phyloP scores from a whole-genome alignment of 106 monocot genomes.

The Ottelia alismoides region DNA sequence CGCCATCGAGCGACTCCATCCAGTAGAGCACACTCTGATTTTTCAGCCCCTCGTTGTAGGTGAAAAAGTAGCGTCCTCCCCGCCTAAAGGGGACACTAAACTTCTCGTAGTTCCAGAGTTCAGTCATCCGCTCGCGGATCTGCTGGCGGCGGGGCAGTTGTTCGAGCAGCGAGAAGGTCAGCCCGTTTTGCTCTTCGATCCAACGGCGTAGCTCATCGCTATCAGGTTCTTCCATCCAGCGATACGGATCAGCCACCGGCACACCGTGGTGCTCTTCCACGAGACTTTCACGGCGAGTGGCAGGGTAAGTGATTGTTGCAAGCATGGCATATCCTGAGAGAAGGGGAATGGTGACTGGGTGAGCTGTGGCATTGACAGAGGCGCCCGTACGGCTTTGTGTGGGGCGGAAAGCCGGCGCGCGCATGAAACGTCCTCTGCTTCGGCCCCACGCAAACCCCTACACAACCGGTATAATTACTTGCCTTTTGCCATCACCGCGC shows the following conservation, averaged over 20 bases:
- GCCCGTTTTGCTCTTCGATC: constrained; percentile 44
- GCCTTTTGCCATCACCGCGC: no score
- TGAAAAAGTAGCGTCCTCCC: constrained; percentile 68
- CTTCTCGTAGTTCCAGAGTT: constrained; percentile 59
- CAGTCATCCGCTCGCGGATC: constrained; percentile 32
- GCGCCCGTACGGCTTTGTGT: no score
- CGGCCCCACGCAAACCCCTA: no score
- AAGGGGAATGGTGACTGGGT: constrained; percentile 43
- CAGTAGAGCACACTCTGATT: constrained; percentile 77
- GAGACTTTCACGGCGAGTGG: constrained; percentile 60
- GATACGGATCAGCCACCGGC: constrained; percentile 71
- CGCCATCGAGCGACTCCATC: constrained; percentile 53
- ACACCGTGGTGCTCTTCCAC: constrained; percentile 78
- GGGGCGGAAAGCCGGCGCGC: no score
- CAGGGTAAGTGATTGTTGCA: constrained; percentile 47
- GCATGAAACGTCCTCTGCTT: no score
- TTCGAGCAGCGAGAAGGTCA: constrained; percentile 41
- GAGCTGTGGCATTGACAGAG: no score
- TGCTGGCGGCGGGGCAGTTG: constrained; percentile 35
- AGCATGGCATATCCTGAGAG: no score
- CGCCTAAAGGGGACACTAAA: constrained; percentile 48
- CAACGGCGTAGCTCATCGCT: constrained; percentile 75
- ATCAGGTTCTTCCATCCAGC: constrained; percentile 97
- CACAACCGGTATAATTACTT: no score
- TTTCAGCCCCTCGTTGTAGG: constrained; percentile 81